phyloP scores from a whole-genome alignment of 108 stramenopile genomes.

The Nitzschia sp. region DNA sequence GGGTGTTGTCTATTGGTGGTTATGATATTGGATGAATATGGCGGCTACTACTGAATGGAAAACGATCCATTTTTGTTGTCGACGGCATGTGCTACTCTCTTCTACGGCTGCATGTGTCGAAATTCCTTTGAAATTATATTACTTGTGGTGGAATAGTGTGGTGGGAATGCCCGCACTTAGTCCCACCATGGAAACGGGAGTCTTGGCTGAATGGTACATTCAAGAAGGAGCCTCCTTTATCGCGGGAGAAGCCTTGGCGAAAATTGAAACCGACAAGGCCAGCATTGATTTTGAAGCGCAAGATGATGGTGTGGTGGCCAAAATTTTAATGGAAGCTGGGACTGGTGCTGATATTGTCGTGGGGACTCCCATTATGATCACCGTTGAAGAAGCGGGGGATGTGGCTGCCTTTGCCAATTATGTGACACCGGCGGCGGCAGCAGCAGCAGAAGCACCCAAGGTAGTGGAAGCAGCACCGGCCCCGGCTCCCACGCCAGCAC shows the following conservation, averaged over 20 bases:
- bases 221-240: conserved; percentile 81
- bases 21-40: too few relatives aligned
- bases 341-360: conserved; percentile 74
- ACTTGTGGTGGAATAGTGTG: too few relatives aligned
- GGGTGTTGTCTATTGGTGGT: too few relatives aligned
- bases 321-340: conserved; percentile 82
- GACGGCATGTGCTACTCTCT: neutral
- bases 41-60: too few relatives aligned
- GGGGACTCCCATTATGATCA: conserved; percentile 92
- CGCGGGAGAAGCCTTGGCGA: conserved; percentile 92
- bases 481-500: conserved; percentile 24
- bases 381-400: conserved; percentile 82
- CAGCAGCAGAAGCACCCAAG: conserved; percentile 31
- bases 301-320: conserved; percentile 95
- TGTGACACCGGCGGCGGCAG: conserved; percentile 33
- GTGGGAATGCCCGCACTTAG: conserved; percentile 96
- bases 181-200: conserved; percentile 93
- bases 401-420: conserved; percentile 86
- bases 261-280: conserved; percentile 99
- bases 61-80: neutral
- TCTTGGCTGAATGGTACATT: conserved; percentile 89
- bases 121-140: too few relatives aligned
- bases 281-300: conserved; percentile 96
- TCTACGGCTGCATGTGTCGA: too few relatives aligned
- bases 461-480: conserved; percentile 32